Evolutionary conservation across 495 filamentous ascomycete genomes (phyloP).

Genomic region (Terfezia boudieri): DNA sequence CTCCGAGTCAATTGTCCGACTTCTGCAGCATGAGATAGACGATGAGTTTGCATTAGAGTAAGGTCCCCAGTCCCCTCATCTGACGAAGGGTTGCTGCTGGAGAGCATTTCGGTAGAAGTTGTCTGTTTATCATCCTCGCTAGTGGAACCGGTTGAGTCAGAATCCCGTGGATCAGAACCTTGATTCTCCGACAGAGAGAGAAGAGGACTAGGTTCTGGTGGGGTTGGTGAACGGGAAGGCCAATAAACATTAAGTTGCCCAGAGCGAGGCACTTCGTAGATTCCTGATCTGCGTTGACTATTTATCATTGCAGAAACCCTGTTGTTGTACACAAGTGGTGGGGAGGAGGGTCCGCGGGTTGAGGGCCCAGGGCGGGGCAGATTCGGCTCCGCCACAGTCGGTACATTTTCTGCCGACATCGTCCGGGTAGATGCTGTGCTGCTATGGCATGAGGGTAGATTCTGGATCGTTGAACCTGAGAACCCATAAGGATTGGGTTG

Average conservation of each 20-base stretch:
- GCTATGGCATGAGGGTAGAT: not conserved
- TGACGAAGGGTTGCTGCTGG: not conserved
- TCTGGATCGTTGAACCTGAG: not conserved
- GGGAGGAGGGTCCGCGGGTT: too few species aligned
- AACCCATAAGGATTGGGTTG: conserved; percentile 15
- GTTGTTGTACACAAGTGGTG: too few species aligned
- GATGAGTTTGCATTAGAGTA: conserved; percentile 15
- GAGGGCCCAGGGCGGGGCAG: not conserved
- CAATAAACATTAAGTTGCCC: too few species aligned
- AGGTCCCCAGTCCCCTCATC: conserved; percentile 8
- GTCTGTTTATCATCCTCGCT: not conserved
- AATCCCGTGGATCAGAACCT: not conserved
- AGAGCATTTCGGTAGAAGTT: not conserved
- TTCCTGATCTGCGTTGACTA: too few species aligned
- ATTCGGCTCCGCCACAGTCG: not conserved
- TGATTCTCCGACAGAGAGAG: not conserved
- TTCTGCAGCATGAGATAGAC: conserved; percentile 18
- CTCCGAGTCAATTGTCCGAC: conserved; percentile 12
- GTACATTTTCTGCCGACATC: not conserved
- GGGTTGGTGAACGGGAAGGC: not conserved
- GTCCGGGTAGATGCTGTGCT: not conserved
- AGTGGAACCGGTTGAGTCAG: not conserved
- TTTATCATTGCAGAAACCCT: too few species aligned
- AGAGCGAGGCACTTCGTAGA: too few species aligned
- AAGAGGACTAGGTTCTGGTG: not conserved